Evolutionary conservation across 1,139 yeast genomes (phyloP), one percentile per base, ranked within the genome.

Genomic region (Zhuliangozyma blackwelliae): DNA sequence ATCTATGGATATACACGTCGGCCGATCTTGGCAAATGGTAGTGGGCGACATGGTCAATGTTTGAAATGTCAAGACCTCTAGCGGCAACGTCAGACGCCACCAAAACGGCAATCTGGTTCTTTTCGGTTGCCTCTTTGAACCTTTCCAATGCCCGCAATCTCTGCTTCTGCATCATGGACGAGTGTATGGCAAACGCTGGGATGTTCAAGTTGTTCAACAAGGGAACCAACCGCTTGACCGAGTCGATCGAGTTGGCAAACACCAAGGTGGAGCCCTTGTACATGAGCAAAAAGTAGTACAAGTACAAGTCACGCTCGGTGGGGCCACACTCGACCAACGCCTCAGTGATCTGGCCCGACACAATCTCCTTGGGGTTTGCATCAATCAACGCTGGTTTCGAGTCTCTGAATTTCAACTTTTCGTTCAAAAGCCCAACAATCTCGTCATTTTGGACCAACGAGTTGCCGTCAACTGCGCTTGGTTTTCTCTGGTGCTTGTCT

Each of bases 41-140:
- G 58, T 92, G 98, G 10, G 92, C 88, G 30, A 94, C 98, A 58
- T 92, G 98, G 52, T 89, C 85, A 37, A 94, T 90, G 34, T 77
- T 75, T 2, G 96, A 85, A 41, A 94, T 88, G 70, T 94, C 99
- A 43, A 94, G 72, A 43, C 99, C 99, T 68, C 99, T 79, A 6
- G 99, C 98, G 2, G 99, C 98, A 36, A 92, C 97, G 61, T 92
- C 99, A 2, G 97, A 88, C 1, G 97, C 96, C 37, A 94, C 77
- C 37, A 94, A 68, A 2, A 92, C 90, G 0, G 88, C 76, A 2
- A 86, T 73, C 45, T 69, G 72, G 29, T 61, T 57, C 43, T 64
- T 68, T 51, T 72, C 57, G 51, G 76, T 66, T 25, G 81, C 75
- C 35, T 67, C 74, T 48, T 73, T 75, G 60, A 82, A 84, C 43